phyloP scores from a whole-genome alignment of 345 rosid genomes.

The Lumnitzera racemosa region DNA sequence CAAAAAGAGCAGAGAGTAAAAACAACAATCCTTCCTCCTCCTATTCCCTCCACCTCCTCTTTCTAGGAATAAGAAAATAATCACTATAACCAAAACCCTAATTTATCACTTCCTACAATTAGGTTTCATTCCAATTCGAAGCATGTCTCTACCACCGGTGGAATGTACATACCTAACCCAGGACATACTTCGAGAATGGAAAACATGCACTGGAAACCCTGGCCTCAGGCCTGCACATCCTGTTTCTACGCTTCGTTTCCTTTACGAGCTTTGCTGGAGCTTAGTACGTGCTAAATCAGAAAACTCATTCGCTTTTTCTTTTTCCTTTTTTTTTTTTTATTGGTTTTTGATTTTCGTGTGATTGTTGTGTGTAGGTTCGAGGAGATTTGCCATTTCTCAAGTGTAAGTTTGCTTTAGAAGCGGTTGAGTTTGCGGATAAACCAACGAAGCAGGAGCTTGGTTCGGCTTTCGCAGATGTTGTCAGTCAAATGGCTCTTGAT shows the following conservation, averaged over 20 bases:
- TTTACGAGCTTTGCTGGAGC: slow-evolving; percentile 82
- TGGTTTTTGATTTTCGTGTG: slow-evolving; percentile 12
- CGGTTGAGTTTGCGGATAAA: slow-evolving; percentile 46
- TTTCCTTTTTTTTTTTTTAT: background rate
- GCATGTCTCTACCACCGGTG: slow-evolving; percentile 59
- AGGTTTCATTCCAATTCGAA: too few species aligned
- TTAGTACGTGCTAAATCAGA: slow-evolving; percentile 34
- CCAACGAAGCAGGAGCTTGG: slow-evolving; percentile 49
- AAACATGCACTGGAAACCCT: slow-evolving; percentile 40
- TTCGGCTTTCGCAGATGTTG: slow-evolving; percentile 68
- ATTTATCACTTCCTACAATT: too few species aligned
- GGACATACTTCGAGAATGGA: slow-evolving; percentile 74
- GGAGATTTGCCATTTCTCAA: slow-evolving; percentile 87
- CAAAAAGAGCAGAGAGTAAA: too few species aligned
- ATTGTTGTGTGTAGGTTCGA: slow-evolving; percentile 47
- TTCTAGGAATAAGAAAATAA: too few species aligned
- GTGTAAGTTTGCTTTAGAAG: slow-evolving; percentile 66
- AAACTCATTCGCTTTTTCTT: background rate
- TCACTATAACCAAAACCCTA: too few species aligned
- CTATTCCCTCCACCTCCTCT: too few species aligned
- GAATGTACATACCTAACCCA: slow-evolving; percentile 68
- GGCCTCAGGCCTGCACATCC: slow-evolving; percentile 44
- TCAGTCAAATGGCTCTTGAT: slow-evolving; percentile 91
- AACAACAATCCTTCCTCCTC: too few species aligned
- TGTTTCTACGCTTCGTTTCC: slow-evolving; percentile 79